phyloP scores from a whole-genome alignment of 495 filamentous ascomycete genomes.

The Pseudomonodictys pantanalensis region DNA sequence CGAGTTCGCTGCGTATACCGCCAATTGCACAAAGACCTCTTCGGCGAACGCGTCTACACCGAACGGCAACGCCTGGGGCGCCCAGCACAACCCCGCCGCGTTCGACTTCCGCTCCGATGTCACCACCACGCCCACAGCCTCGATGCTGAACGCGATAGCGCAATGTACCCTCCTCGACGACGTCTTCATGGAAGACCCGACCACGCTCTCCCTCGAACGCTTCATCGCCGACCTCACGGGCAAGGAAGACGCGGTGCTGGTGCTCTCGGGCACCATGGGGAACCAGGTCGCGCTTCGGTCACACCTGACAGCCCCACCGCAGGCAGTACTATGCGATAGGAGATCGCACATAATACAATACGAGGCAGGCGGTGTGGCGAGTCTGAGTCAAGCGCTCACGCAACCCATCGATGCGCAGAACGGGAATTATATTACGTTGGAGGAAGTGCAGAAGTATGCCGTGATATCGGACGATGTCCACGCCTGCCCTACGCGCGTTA shows the following conservation, averaged over 20 bases:
- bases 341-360: slow-evolving; percentile 64
- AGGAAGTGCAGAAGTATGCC: slow-evolving; percentile 63
- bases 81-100: slow-evolving; percentile 56
- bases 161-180: slow-evolving; percentile 63
- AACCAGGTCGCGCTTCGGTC: slow-evolving; percentile 73
- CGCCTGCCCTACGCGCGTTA: slow-evolving; percentile 70
- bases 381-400: slow-evolving; percentile 58
- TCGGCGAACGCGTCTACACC: neutral
- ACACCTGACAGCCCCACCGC: slow-evolving; percentile 66
- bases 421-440: slow-evolving; percentile 67
- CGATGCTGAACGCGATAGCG: slow-evolving; percentile 70
- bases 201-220: slow-evolving; percentile 65
- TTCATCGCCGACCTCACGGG: slow-evolving; percentile 67
- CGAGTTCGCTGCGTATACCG: slow-evolving; percentile 17
- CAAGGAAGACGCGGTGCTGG: slow-evolving; percentile 71
- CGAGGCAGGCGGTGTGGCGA: slow-evolving; percentile 70
- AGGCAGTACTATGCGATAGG: slow-evolving; percentile 66
- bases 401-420: slow-evolving; percentile 61
- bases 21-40: slow-evolving; percentile 14
- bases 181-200: slow-evolving; percentile 78
- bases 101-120: slow-evolving; percentile 72
- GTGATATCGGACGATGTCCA: slow-evolving; percentile 56
- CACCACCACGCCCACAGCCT: slow-evolving; percentile 77
- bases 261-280: slow-evolving; percentile 88
- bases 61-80: slow-evolving; percentile 51